Conservation (phyloP, 2,329 filamentous ascomycete species). For the Mycosphaerella arachidis region DNA sequence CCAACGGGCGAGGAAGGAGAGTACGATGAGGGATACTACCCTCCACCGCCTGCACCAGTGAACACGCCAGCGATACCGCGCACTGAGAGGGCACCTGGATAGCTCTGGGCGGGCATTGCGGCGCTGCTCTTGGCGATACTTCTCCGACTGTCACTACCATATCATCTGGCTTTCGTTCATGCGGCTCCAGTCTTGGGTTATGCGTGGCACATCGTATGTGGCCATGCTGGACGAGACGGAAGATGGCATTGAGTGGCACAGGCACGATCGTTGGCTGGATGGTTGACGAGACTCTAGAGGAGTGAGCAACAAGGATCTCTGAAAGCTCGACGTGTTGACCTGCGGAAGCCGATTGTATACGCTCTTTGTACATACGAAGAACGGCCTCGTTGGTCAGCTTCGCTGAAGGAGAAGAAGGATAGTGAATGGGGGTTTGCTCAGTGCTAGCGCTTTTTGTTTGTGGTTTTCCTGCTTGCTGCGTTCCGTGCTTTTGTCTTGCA, state of each 20-base stretch:
- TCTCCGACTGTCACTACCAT: not conserved
- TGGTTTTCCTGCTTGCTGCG: constrained; percentile 4
- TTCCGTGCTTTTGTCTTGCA: constrained; percentile 14
- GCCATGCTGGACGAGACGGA: not conserved
- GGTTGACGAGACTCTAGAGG: not conserved
- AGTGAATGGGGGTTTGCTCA: not conserved
- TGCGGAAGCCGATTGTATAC: constrained; percentile 7
- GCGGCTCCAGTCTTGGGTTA: not conserved
- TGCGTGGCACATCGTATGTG: not conserved
- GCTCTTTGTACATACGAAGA: constrained; percentile 18
- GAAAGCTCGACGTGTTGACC: constrained; percentile 1
- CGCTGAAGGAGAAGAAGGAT: constrained; percentile 6
- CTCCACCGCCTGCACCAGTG: constrained; percentile 22
- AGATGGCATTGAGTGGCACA: not conserved
- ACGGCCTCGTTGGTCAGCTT: constrained; percentile 2
- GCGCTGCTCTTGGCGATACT: constrained; percentile 6
- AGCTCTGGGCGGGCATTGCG: constrained; percentile 19
- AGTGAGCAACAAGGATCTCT: not conserved
- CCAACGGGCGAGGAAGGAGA: constrained; percentile 24
- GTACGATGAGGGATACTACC: constrained; percentile 23
- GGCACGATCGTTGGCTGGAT: not conserved
- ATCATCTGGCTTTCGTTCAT: not conserved
- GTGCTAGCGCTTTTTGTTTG: constrained; percentile 2
- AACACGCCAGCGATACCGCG: constrained; percentile 16
- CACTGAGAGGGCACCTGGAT: constrained; percentile 8